A percentile compares a stretch with the other conserved stretches of the same genome.
phyloP scores from a whole-genome alignment of 768 basidiomycete genomes.

The Auricularia sp. region DNA sequence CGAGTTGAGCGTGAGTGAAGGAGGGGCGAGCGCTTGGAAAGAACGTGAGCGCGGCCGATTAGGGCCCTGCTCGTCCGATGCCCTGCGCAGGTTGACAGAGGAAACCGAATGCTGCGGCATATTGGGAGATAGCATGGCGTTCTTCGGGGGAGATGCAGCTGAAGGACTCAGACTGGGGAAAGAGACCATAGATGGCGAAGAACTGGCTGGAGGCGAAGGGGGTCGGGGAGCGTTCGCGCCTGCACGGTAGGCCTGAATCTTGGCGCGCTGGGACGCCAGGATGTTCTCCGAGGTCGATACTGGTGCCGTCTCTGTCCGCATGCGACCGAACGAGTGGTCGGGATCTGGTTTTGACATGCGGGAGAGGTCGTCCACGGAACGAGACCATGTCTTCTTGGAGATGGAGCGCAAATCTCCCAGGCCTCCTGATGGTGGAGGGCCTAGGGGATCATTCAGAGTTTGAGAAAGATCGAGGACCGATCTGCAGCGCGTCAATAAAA shows the following conservation, averaged over 20 bases:
- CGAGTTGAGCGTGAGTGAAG: not conserved
- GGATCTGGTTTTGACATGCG: slow-evolving; percentile 26
- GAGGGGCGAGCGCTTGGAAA: not conserved
- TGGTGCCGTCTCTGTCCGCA: not conserved
- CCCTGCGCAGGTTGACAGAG: not conserved
- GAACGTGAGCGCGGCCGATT: not conserved
- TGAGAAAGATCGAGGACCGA: slow-evolving; percentile 57
- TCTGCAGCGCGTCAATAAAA: slow-evolving; percentile 25
- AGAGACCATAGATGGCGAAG: not conserved
- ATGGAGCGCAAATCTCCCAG: slow-evolving; percentile 61
- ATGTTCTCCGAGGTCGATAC: not conserved
- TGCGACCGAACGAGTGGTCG: not conserved
- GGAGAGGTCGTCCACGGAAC: slow-evolving; percentile 69
- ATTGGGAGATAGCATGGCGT: not conserved
- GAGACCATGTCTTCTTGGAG: slow-evolving; percentile 68
- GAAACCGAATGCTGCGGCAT: not conserved
- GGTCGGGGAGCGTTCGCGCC: not conserved
- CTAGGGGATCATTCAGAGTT: slow-evolving; percentile 15
- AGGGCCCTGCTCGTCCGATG: not conserved
- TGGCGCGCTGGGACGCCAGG: not conserved
- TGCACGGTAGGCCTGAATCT: slow-evolving; percentile 35
- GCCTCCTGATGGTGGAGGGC: slow-evolving; percentile 21
- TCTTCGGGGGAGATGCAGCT: not conserved
- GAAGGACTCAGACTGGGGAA: not conserved
- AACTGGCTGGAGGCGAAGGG: not conserved